Percentiles rank a stretch among this genome's conserved stretches.
Evolutionary conservation across 352 stramenopile genomes (phyloP).

Genomic region (Pythium rhizo-oryzae): DNA sequence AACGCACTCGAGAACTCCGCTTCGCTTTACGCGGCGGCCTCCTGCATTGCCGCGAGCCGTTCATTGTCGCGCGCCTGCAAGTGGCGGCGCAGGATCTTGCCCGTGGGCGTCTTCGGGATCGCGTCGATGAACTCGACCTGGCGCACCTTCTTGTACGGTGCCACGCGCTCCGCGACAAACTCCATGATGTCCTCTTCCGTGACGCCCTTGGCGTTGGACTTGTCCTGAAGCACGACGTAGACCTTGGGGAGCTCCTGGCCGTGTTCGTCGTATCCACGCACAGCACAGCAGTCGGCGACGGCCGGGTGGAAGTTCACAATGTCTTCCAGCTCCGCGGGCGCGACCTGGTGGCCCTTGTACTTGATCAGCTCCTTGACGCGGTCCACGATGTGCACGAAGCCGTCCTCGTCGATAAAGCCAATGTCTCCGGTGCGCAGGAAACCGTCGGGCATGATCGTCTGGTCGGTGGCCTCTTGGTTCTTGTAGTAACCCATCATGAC

Average conservation of each 20-base stretch:
- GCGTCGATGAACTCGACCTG: conserved; percentile 79
- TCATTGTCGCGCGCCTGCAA: conserved; percentile 42
- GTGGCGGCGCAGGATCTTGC: conserved; percentile 92
- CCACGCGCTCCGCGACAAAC: conserved; percentile 73
- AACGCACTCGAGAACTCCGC: background rate
- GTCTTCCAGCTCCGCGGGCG: conserved; percentile 93
- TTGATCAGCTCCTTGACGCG: conserved; percentile 96
- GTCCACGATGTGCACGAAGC: conserved; percentile 93
- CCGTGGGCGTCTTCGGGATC: conserved; percentile 90
- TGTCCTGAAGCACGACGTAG: conserved; percentile 76
- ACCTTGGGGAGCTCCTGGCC: conserved; percentile 90
- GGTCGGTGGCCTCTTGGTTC: conserved; percentile 80
- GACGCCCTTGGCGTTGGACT: conserved; percentile 27
- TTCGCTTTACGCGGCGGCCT: conserved; percentile 2
- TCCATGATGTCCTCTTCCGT: conserved; percentile 67
- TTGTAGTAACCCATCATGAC: conserved; percentile 81
- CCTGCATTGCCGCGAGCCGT: background rate
- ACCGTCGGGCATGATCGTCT: conserved; percentile 76
- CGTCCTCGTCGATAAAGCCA: conserved; percentile 91
- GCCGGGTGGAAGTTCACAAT: conserved; percentile 81
- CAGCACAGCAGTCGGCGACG: conserved; percentile 45
- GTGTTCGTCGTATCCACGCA: conserved; percentile 48
- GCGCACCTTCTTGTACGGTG: conserved; percentile 78
- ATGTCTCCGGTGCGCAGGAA: conserved; percentile 92
- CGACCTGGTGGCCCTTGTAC: conserved; percentile 92